Base-by-base conservation (phyloP, 441 rosid genomes). In the Arabidopsis hybrid region DNA sequence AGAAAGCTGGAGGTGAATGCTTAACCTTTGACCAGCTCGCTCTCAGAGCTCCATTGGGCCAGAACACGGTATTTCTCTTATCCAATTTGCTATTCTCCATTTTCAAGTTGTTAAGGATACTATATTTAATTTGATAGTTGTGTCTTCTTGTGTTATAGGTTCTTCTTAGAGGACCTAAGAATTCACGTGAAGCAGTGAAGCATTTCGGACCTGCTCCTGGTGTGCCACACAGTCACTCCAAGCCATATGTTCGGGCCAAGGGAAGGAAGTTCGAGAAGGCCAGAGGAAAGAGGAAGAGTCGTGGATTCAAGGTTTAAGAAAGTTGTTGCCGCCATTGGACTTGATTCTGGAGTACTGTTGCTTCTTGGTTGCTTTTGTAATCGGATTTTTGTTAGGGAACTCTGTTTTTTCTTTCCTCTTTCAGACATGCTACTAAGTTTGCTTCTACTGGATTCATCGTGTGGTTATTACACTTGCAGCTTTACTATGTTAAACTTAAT, bases 191-290 rank as follows among this genome's bases (percentile, higher is more conserved):
- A 65, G 98, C 97, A 17, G 99, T 91, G 65, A 95, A 92, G 79
- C 99, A 95, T 85, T 95, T 95, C 7, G 99, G 99, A 2, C 95
- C 88, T 7, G 97, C 99, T 47, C 98, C 99, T 50, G 95, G 99
- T 81, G 96, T 95, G 58, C 99, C 99, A 11, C 91, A 85, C 88
- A 95, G 96, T 83, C 88, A 85, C 78, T 65, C 96, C 10, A 95
- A 92, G 81, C 97, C 99, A 2, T 92, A 88, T 52, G 96, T 92
- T 39, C 89, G 97, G 5, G 64, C 89, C 0, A 85, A 82, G 82
- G 99, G 99, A 76, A 92, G 97, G 81, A 95, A 95, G 78, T 95
- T 88, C 63, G 99, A 95, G 87, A 89, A 72, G 77, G 96, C 95
- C 38, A 84, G 97, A 81, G 98, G 98, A 49, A 91, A 60, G 83